These are phyloP conservation scores for Saitozyma sp. DNA, from an alignment of 768 basidiomycete species.

Conservation along the genomic window DNA sequence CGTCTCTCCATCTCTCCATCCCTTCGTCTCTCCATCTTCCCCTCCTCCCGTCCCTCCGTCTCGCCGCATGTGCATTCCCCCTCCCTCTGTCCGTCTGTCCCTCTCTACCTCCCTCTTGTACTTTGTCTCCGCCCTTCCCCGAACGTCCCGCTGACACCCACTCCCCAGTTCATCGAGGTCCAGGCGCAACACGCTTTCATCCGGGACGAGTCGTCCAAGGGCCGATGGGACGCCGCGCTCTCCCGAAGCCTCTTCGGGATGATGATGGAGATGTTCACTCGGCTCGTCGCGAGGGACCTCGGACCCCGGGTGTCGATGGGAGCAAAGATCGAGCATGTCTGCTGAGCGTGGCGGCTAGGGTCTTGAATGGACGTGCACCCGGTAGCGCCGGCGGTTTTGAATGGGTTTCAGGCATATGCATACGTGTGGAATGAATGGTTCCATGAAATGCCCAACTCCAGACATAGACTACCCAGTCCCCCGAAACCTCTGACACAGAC, in stretches of 20 bases:
- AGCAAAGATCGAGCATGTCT: conserved; percentile 74
- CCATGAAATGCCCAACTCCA: background rate
- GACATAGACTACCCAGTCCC: background rate
- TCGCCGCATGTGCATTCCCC: too few species aligned
- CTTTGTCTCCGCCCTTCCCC: background rate
- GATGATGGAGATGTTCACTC: conserved; percentile 92
- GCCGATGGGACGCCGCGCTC: conserved; percentile 92
- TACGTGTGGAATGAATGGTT: background rate
- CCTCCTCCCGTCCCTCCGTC: background rate
- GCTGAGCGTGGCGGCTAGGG: conserved; percentile 53
- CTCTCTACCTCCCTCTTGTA: background rate
- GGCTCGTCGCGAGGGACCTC: conserved; percentile 80
- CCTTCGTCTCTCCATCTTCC: too few species aligned
- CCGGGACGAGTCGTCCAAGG: conserved; percentile 86
- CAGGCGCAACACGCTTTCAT: conserved; percentile 98
- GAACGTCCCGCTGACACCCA: background rate
- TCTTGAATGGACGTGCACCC: background rate
- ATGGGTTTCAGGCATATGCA: too few species aligned
- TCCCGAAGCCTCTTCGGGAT: conserved; percentile 74
- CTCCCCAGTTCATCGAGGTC: conserved; percentile 79
- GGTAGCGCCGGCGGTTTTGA: too few species aligned
- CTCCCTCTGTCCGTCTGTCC: background rate
- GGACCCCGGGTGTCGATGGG: conserved; percentile 62
- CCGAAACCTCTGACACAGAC: background rate
- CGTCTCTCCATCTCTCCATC: too few species aligned